Conservation (phyloP, 2,329 filamentous ascomycete genomes). For the Alternaria alternata region DNA sequence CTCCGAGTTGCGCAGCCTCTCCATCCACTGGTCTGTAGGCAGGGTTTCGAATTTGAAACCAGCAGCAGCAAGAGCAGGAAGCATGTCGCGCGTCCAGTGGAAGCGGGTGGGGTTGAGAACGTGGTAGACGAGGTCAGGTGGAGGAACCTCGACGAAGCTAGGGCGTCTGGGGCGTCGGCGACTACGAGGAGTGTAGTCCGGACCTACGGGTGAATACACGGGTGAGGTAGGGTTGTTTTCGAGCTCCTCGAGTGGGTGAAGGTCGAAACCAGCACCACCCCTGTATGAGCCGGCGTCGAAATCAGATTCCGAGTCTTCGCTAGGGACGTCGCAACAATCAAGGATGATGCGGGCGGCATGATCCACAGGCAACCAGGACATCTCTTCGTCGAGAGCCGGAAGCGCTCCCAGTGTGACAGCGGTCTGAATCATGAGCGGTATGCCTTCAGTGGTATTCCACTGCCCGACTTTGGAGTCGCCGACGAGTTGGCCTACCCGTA, state of each 20-base stretch:
- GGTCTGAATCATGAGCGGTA: constrained; percentile 60
- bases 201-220: too few relatives aligned
- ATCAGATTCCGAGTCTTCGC: too few relatives aligned
- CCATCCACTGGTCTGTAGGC: constrained; percentile 36
- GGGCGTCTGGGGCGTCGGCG: too few relatives aligned
- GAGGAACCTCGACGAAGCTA: not conserved
- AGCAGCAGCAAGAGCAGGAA: constrained; percentile 58
- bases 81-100: constrained; percentile 63
- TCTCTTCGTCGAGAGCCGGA: constrained; percentile 54
- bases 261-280: too few relatives aligned
- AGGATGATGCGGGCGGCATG: constrained; percentile 50
- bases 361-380: constrained; percentile 57
- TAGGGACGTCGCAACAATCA: not conserved
- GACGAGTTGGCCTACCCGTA: constrained; percentile 58
- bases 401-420: constrained; percentile 58
- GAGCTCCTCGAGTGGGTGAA: too few relatives aligned
- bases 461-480: constrained; percentile 57
- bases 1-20: constrained; percentile 29
- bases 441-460: constrained; percentile 62
- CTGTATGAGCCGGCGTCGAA: too few relatives aligned
- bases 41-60: constrained; percentile 49
- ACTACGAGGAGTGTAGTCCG: too few relatives aligned
- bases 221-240: too few relatives aligned
- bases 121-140: constrained; percentile 56
- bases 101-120: constrained; percentile 61